Percentiles rank a stretch among this genome's conserved stretches.
phyloP scores from a whole-genome alignment of 2,329 filamentous ascomycete species.

The Talaromyces amestolkiae region DNA sequence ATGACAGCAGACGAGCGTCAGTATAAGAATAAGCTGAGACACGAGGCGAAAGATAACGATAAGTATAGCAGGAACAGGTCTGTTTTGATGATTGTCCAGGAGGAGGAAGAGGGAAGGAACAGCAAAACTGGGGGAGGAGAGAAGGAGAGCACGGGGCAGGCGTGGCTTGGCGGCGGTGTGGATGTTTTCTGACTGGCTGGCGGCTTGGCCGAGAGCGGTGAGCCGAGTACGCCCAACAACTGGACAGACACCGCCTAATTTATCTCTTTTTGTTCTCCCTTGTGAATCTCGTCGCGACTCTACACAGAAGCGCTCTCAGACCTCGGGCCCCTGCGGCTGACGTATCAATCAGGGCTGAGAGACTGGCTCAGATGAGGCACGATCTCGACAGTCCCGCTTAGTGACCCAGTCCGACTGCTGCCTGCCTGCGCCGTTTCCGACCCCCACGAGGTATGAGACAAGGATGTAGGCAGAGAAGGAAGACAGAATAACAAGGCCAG shows the following conservation, averaged over 20 bases:
- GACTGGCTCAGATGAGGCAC: background rate
- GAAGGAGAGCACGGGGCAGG: conserved; percentile 5
- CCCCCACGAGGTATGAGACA: background rate
- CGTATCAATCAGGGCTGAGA: background rate
- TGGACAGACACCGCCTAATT: background rate
- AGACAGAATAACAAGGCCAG: background rate
- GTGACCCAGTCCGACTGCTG: background rate
- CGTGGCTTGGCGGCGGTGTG: conserved; percentile 5
- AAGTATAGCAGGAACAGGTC: background rate
- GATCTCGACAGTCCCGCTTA: background rate
- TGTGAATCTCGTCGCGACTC: background rate
- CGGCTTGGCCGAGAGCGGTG: conserved; percentile 13
- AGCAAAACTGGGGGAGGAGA: conserved; percentile 1
- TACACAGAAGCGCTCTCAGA: background rate
- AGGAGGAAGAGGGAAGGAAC: background rate
- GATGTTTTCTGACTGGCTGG: background rate
- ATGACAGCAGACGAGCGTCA: background rate
- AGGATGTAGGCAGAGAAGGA: conserved; percentile 1
- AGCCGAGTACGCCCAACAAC: background rate
- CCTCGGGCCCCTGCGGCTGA: conserved; percentile 2
- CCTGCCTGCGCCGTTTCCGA: conserved; percentile 12
- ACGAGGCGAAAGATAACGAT: background rate
- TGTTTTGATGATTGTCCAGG: background rate
- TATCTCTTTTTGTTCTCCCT: background rate
- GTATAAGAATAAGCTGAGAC: background rate